Percentiles rank a stretch among this genome's conserved stretches.
Conservation (phyloP, 371 early-diverging fungal genomes). For the Funneliformis caledonium region DNA sequence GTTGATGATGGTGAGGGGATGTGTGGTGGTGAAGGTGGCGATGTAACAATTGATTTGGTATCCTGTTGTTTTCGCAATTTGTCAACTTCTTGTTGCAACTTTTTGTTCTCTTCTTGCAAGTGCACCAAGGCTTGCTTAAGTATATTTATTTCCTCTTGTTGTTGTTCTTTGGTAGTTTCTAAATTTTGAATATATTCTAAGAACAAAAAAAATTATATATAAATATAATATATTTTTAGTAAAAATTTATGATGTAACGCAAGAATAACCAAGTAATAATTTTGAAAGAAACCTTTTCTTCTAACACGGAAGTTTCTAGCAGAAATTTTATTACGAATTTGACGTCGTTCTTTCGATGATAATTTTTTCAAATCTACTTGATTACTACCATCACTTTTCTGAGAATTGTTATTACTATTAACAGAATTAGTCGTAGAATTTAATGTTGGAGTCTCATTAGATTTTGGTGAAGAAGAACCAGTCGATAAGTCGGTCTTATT, state of each 20-base stretch:
- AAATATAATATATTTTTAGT: not conserved
- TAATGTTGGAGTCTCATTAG: not conserved
- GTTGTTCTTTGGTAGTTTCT: slow-evolving; percentile 75
- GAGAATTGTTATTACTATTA: slow-evolving; percentile 15
- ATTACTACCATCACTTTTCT: slow-evolving; percentile 3
- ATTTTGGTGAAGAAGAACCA: slow-evolving; percentile 3
- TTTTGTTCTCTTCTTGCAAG: slow-evolving; percentile 63
- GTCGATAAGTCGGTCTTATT: not conserved
- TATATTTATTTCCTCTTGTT: slow-evolving; percentile 61
- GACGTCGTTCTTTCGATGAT: slow-evolving; percentile 82
- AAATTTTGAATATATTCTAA: slow-evolving; percentile 82
- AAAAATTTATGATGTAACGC: not conserved
- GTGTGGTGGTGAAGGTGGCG: slow-evolving; percentile 35
- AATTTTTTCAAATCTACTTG: slow-evolving; percentile 49
- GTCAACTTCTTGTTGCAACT: slow-evolving; percentile 61
- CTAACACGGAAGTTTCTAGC: slow-evolving; percentile 88
- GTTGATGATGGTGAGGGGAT: not conserved
- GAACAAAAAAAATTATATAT: slow-evolving; percentile 14
- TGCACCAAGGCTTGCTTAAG: slow-evolving; percentile 52
- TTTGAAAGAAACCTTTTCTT: slow-evolving; percentile 72
- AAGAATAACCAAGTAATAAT: slow-evolving; percentile 32
- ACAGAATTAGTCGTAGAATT: not conserved
- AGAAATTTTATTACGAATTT: slow-evolving; percentile 87
- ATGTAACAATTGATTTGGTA: not conserved
- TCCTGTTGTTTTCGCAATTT: slow-evolving; percentile 22